Percentiles rank a stretch among this genome's conserved stretches.
These are phyloP conservation scores for Diplodia mutila DNA, from an alignment of 2,329 filamentous ascomycete genomes.

Conservation along the genomic window DNA sequence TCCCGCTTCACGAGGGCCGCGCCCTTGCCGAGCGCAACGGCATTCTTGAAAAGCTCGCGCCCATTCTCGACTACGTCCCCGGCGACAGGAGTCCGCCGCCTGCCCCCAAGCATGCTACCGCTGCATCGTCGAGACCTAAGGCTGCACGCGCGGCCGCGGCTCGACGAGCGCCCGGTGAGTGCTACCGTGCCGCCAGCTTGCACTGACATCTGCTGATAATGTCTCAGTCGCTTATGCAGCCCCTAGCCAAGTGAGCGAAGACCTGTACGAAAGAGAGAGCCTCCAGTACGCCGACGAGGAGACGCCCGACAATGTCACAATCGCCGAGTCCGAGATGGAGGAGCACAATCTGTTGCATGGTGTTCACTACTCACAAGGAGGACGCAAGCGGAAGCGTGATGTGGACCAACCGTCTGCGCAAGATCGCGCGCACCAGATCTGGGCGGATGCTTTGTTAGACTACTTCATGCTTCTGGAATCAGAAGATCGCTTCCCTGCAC, in stretches of 20 bases:
- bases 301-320: constrained; percentile 79
- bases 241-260: constrained; percentile 54
- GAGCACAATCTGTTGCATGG: constrained; percentile 79
- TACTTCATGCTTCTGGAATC: constrained; percentile 91
- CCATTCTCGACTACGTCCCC: constrained; percentile 87
- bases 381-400: constrained; percentile 76
- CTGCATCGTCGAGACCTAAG: constrained; percentile 75
- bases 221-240: constrained; percentile 30
- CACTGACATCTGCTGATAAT: background rate
- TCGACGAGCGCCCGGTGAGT: constrained; percentile 32
- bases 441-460: constrained; percentile 90
- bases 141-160: constrained; percentile 68
- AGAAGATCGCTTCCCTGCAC: constrained; percentile 67
- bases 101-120: constrained; percentile 83
- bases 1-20: constrained; percentile 81
- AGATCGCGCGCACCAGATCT: constrained; percentile 85
- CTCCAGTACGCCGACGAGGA: constrained; percentile 73
- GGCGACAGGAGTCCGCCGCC: constrained; percentile 89
- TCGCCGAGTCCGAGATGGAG: constrained; percentile 82
- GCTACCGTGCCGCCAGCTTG: background rate
- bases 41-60: constrained; percentile 77
- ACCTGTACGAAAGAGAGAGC: constrained; percentile 68
- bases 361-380: constrained; percentile 62
- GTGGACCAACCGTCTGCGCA: constrained; percentile 66
- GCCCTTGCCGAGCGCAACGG: constrained; percentile 84